These are phyloP conservation scores for Russula sp. DNA, from an alignment of 768 basidiomycete genomes.

Conservation along the genomic window DNA sequence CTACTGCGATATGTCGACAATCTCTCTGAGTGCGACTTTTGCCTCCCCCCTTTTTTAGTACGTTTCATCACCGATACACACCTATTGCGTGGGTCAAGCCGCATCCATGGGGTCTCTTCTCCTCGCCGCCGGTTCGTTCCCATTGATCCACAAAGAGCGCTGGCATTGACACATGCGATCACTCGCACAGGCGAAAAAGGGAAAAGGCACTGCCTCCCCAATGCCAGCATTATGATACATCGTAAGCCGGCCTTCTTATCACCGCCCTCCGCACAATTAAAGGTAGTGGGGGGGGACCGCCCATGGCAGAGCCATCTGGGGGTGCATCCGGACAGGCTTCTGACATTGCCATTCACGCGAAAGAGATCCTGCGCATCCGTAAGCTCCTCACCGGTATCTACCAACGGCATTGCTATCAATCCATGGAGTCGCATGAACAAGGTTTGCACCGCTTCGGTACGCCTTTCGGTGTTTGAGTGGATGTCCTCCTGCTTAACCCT, in stretches of 20 bases:
- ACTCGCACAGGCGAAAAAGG: slow-evolving; percentile 61
- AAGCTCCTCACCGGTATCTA: slow-evolving; percentile 83
- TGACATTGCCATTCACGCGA: slow-evolving; percentile 96
- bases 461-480: slow-evolving; percentile 27
- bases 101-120: slow-evolving; percentile 95
- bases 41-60: slow-evolving; percentile 41
- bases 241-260: slow-evolving; percentile 47
- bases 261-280: slow-evolving; percentile 3
- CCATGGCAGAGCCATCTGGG: slow-evolving; percentile 78
- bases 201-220: slow-evolving; percentile 86
- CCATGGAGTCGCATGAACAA: slow-evolving; percentile 55
- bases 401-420: slow-evolving; percentile 72
- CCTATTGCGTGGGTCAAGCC: slow-evolving; percentile 93
- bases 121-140: slow-evolving; percentile 63
- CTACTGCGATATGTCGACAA: not conserved
- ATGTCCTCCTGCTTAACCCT: slow-evolving; percentile 19
- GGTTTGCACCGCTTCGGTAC: slow-evolving; percentile 76
- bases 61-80: slow-evolving; percentile 91
- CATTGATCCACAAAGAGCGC: not conserved
- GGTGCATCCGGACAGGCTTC: slow-evolving; percentile 94
- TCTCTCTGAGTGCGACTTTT: not conserved
- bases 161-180: slow-evolving; percentile 13
- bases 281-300: not conserved
- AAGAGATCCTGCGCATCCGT: slow-evolving; percentile 88
- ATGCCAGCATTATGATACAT: slow-evolving; percentile 98